Percentiles rank a stretch among this genome's conserved stretches.
phyloP scores from a whole-genome alignment of 345 rosid genomes.

The Trapa bicornis region DNA sequence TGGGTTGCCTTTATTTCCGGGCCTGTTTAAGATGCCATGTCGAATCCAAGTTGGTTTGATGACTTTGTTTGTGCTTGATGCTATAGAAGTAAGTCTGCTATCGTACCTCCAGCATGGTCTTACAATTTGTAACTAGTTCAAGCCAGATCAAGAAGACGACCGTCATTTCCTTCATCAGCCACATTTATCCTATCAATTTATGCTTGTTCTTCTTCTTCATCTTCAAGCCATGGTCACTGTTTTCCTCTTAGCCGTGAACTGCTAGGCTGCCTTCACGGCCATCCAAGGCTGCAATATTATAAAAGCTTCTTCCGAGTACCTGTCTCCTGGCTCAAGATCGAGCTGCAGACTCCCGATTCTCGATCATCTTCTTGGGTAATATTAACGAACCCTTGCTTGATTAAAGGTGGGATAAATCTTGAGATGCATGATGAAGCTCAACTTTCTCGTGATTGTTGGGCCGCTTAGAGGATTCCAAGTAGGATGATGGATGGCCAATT shows the following conservation, averaged over 20 bases:
- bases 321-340: conserved; percentile 92
- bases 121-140: not conserved
- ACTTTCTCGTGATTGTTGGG: too few relatives aligned
- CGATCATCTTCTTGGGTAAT: conserved; percentile 50
- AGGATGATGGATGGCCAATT: too few relatives aligned
- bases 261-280: conserved; percentile 30
- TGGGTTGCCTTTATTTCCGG: not conserved
- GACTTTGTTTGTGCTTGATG: not conserved
- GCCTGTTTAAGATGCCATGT: not conserved
- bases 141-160: not conserved
- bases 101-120: not conserved
- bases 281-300: too few relatives aligned
- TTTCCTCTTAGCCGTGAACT: conserved; percentile 39
- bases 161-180: not conserved
- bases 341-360: conserved; percentile 89
- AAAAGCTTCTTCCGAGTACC: conserved; percentile 19
- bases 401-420: too few relatives aligned
- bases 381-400: too few relatives aligned
- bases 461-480: too few relatives aligned
- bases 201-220: conserved; percentile 18
- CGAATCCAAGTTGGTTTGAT: not conserved
- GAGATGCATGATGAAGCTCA: too few relatives aligned
- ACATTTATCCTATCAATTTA: not conserved
- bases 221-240: conserved; percentile 36
- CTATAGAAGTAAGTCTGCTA: too few relatives aligned